phyloP scores from a whole-genome alignment of 495 filamentous ascomycete species.

The Jackrogersella minutella region DNA sequence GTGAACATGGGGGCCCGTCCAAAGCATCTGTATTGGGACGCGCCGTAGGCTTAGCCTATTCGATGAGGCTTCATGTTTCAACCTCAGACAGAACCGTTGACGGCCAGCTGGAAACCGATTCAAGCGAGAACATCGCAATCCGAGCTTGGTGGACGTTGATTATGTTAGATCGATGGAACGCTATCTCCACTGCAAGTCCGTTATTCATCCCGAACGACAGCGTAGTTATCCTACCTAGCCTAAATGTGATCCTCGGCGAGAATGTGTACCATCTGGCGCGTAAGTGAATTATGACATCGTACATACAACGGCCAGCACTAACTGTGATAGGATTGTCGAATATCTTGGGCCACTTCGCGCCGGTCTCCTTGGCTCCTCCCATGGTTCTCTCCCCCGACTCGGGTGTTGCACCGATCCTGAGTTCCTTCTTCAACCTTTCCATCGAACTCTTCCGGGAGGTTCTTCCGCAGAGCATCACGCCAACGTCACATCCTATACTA shows the following conservation, averaged over 20 bases:
- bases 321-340: slow-evolving; percentile 49
- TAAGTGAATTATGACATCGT: slow-evolving; percentile 57
- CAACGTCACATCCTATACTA: slow-evolving; percentile 58
- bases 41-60: slow-evolving; percentile 67
- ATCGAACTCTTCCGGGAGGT: slow-evolving; percentile 58
- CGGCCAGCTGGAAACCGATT: slow-evolving; percentile 65
- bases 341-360: slow-evolving; percentile 46
- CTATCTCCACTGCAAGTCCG: slow-evolving; percentile 68
- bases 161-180: slow-evolving; percentile 79
- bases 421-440: slow-evolving; percentile 40
- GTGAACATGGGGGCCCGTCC: slow-evolving; percentile 42
- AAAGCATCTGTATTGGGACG: slow-evolving; percentile 58
- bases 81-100: slow-evolving; percentile 34
- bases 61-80: slow-evolving; percentile 62
- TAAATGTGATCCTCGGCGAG: slow-evolving; percentile 71
- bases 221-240: slow-evolving; percentile 67
- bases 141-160: slow-evolving; percentile 79
- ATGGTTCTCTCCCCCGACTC: slow-evolving; percentile 33
- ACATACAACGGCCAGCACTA: slow-evolving; percentile 28
- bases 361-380: slow-evolving; percentile 31
- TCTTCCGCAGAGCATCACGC: slow-evolving; percentile 50
- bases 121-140: slow-evolving; percentile 72
- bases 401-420: slow-evolving; percentile 26
- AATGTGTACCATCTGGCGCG: slow-evolving; percentile 70
- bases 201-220: slow-evolving; percentile 67